Evolutionary conservation across 495 filamentous ascomycete species (phyloP).

Genomic region (Tuber calosporum): DNA sequence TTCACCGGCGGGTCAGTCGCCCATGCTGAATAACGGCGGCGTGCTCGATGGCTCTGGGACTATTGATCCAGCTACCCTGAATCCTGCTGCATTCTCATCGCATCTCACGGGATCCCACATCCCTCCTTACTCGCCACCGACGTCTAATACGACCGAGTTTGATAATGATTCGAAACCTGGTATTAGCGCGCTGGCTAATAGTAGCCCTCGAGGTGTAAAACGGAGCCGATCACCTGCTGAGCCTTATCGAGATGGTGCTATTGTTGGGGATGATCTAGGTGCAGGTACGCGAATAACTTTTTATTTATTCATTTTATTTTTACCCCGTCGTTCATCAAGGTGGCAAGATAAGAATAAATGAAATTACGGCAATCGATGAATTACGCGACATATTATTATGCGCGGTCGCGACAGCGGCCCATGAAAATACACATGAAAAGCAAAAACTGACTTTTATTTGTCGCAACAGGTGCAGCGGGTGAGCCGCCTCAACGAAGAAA

Average conservation of each 20-base stretch:
- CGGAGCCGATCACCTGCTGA: slow-evolving; percentile 85
- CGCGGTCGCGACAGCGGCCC: slow-evolving; percentile 43
- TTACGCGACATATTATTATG: slow-evolving; percentile 44
- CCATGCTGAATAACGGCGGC: slow-evolving; percentile 56
- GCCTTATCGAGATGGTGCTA: slow-evolving; percentile 58
- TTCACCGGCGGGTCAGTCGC: slow-evolving; percentile 12
- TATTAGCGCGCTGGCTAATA: slow-evolving; percentile 49
- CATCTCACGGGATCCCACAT: slow-evolving; percentile 27
- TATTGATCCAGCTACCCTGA: slow-evolving; percentile 68
- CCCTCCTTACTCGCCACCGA: slow-evolving; percentile 37
- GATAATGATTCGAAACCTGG: slow-evolving; percentile 43
- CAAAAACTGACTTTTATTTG: slow-evolving; percentile 21
- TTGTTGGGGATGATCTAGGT: slow-evolving; percentile 59
- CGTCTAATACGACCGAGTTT: slow-evolving; percentile 36
- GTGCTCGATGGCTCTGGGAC: slow-evolving; percentile 67
- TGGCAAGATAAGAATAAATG: slow-evolving; percentile 42
- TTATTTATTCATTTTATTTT: slow-evolving; percentile 25
- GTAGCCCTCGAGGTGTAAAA: slow-evolving; percentile 72
- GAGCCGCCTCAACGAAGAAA: slow-evolving; percentile 70
- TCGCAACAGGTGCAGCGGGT: slow-evolving; percentile 46
- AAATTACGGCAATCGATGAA: slow-evolving; percentile 40
- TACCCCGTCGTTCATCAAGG: slow-evolving; percentile 43
- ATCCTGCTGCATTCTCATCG: slow-evolving; percentile 27
- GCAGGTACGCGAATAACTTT: slow-evolving; percentile 58
- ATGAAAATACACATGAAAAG: slow-evolving; percentile 30